Percentiles rank a stretch among this genome's conserved stretches.
These are phyloP conservation scores for Somion occarium DNA, from an alignment of 1,284 basidiomycete species.

Conservation along the genomic window DNA sequence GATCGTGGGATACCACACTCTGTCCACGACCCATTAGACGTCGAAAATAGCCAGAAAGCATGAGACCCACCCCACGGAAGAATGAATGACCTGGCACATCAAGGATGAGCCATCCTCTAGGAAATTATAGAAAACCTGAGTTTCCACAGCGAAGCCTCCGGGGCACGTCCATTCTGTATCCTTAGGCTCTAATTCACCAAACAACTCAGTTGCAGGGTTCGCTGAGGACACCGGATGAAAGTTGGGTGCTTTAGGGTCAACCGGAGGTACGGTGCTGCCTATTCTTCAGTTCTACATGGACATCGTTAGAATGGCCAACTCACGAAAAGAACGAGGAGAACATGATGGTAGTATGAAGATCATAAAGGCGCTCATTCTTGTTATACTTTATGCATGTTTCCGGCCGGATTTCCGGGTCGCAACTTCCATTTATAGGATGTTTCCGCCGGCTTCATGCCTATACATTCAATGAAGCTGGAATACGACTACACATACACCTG, in stretches of 20 bases:
- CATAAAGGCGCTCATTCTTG: background rate
- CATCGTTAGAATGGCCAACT: conserved; percentile 31
- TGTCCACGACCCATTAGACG: conserved; percentile 27
- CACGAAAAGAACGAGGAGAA: conserved; percentile 71
- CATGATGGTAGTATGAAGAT: conserved; percentile 35
- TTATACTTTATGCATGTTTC: too few species aligned
- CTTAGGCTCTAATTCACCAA: conserved; percentile 64
- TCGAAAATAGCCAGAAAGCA: conserved; percentile 8
- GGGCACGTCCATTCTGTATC: conserved; percentile 85
- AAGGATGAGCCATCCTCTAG: conserved; percentile 80
- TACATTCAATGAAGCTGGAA: too few species aligned
- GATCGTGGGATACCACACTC: conserved; percentile 90
- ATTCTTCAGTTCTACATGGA: conserved; percentile 14
- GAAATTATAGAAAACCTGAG: conserved; percentile 86
- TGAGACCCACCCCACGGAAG: conserved; percentile 80
- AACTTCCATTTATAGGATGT: too few species aligned
- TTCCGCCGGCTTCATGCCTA: too few species aligned
- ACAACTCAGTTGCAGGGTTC: conserved; percentile 50
- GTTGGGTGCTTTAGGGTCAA: conserved; percentile 65
- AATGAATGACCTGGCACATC: conserved; percentile 95
- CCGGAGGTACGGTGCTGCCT: conserved; percentile 45
- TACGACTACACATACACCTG: too few species aligned
- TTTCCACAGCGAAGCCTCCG: conserved; percentile 89
- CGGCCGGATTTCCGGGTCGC: too few species aligned
- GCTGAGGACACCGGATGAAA: conserved; percentile 72